These are phyloP conservation scores for Rhododendron henanense DNA, from an alignment of 148 eudicot species.

Conservation along the genomic window DNA sequence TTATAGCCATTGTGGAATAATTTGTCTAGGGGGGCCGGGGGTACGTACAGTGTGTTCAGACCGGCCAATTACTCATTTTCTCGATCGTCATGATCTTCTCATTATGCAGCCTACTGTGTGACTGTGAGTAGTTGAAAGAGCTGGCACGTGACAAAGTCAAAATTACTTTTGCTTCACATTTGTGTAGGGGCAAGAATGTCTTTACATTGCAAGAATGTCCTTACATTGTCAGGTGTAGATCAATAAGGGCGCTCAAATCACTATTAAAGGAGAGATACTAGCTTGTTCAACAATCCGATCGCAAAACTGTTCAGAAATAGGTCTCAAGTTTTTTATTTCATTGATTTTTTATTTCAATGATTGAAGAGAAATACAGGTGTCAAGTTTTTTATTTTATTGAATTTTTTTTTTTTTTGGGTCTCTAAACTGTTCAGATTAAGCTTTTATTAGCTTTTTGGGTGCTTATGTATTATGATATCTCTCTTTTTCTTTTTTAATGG, in stretches of 20 bases:
- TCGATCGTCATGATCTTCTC: background rate
- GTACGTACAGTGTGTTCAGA: background rate
- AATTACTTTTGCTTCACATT: background rate
- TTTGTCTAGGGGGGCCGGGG: background rate
- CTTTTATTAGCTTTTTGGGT: background rate
- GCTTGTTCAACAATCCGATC: no score
- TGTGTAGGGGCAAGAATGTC: background rate
- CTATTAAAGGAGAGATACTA: no score
- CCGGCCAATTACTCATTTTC: background rate
- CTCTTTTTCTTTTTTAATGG: no score
- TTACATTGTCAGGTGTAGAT: background rate
- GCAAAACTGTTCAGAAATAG: no score
- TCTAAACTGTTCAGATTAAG: no score
- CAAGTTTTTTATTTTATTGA: no score
- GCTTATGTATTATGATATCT: background rate
- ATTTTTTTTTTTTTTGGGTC: no score
- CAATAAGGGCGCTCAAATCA: background rate
- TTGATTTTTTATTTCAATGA: no score
- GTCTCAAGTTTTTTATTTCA: no score
- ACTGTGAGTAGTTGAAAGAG: background rate
- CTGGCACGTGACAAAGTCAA: constrained; percentile 2
- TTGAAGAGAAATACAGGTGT: no score
- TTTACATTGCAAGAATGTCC: background rate
- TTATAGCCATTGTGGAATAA: background rate
- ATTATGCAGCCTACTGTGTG: background rate